Percentiles rank a stretch among this genome's conserved stretches.
Conservation (phyloP, 1,284 basidiomycete species). For the Cutaneotrichosporon cyanovorans region DNA sequence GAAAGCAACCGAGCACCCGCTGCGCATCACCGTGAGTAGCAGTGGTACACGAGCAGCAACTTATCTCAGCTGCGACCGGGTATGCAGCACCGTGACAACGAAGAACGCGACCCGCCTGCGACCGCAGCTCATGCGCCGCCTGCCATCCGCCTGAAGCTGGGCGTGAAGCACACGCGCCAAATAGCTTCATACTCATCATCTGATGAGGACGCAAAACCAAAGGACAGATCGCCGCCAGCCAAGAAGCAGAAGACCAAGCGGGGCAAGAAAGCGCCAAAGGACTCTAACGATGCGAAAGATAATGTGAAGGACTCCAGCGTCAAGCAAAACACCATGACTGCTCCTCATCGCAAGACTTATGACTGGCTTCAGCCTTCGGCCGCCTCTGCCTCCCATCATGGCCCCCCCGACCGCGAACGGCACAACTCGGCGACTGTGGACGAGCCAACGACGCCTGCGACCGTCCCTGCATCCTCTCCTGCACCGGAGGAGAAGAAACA, state of each 20-base stretch:
- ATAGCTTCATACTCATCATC: slow-evolving; percentile 28
- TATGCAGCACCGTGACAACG: slow-evolving; percentile 3
- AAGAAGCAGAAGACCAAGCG: slow-evolving; percentile 7
- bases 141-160: slow-evolving; percentile 32
- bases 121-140: slow-evolving; percentile 24
- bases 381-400: slow-evolving; percentile 34
- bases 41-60: background rate
- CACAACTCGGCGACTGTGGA: background rate
- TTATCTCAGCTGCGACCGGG: slow-evolving; percentile 6
- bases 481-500: slow-evolving; percentile 7
- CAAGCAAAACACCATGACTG: slow-evolving; percentile 6
- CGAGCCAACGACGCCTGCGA: too few relatives aligned
- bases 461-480: too few relatives aligned
- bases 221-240: slow-evolving; percentile 8
- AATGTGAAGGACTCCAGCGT: background rate
- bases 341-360: slow-evolving; percentile 31
- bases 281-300: background rate
- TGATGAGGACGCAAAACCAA: slow-evolving; percentile 18
- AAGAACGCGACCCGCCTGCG: background rate
- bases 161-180: slow-evolving; percentile 19
- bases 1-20: background rate
- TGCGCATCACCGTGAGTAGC: slow-evolving; percentile 1
- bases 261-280: slow-evolving; percentile 1
- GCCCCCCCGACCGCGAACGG: slow-evolving; percentile 28
- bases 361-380: slow-evolving; percentile 36